Evolutionary conservation across 73 alveolate genomes (phyloP).

Genomic region (Symbiodinium natans): DNA sequence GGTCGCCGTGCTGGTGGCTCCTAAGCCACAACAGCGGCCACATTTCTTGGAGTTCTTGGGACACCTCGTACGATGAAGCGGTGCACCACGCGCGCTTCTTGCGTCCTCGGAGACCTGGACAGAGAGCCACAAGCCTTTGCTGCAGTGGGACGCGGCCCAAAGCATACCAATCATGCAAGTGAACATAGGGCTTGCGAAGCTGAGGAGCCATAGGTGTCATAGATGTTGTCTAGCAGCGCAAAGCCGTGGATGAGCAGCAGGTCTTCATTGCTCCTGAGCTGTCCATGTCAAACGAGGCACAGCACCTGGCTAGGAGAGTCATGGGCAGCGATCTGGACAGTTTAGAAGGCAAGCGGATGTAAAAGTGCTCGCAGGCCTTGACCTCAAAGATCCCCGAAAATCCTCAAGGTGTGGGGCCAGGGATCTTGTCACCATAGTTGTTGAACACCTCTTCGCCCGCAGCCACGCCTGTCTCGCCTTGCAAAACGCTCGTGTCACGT

Average conservation of each 20-base stretch:
- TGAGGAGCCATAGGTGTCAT: constrained; percentile 36
- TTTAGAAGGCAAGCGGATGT: no score
- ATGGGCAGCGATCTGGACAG: no score
- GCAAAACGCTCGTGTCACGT: no score
- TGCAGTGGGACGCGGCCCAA: no score
- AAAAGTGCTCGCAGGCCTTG: no score
- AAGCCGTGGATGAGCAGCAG: constrained; percentile 71
- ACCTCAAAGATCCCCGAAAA: no score
- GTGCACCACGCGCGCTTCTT: not conserved
- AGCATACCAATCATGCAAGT: no score
- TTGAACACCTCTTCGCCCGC: constrained; percentile 44
- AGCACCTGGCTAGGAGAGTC: no score
- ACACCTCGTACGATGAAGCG: not conserved
- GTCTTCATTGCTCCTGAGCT: constrained; percentile 67
- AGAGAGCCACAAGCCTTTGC: constrained; percentile 50
- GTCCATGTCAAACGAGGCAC: not conserved
- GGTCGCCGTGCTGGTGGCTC: not conserved
- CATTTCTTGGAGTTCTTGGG: not conserved
- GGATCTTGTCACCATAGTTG: constrained; percentile 58
- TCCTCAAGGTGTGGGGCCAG: no score
- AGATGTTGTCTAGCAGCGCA: constrained; percentile 57
- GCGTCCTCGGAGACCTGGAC: constrained; percentile 47
- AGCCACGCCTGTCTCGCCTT: not conserved
- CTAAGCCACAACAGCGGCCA: not conserved
- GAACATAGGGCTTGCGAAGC: no score